Base-by-base conservation (phyloP, 345 rosid genomes). In the Corymbia maculata region DNA sequence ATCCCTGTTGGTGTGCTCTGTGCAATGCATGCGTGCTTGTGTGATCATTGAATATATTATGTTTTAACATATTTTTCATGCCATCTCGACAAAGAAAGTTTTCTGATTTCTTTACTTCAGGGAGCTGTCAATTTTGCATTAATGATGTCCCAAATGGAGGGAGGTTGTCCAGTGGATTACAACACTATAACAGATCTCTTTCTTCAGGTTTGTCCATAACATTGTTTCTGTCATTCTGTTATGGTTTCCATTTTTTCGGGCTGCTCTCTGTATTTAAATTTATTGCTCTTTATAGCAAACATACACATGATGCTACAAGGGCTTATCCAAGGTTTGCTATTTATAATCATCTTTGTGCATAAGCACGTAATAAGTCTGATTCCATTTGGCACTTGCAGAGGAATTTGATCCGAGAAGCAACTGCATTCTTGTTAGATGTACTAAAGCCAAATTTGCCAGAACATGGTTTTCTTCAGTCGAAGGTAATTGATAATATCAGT, bases 71-170 rank as follows among this genome's bases (percentile, higher is more conserved):
- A 15, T 28, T 87, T 68, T 45, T 51, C 70, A 57, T 1, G 50
- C 68, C 51, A 13, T 82, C 52, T 79, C 61, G 13, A 13, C 51
- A 52, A 30, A 52, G 86, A 79, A 49, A 79, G n/a, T 87, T 45
- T 57, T 79, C 26, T 19, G 75, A 42, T 86, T 89, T 89, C 55
- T 88, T 89, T 88, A 19, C 87, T 87, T 86, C 90, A 97, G 99
- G 99, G 99, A 89, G 99, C 99, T 85, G 99, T 94, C 79, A 96
- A 96, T 91, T 97, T 97, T 94, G 98, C 99, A 80, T 89, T 96
- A 90, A 97, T 96, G 99, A 97, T 97, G 99, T 97, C 99, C 79
- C 99, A 97, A 95, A 96, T 96, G 99, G 98, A 97, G 92, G 99
- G 98, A 82, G 99, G 99, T 82, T 96, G 98, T 90, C 99, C 99